Base-by-base conservation (phyloP, 495 filamentous ascomycete genomes). In the Aspergillus funiculosus region DNA sequence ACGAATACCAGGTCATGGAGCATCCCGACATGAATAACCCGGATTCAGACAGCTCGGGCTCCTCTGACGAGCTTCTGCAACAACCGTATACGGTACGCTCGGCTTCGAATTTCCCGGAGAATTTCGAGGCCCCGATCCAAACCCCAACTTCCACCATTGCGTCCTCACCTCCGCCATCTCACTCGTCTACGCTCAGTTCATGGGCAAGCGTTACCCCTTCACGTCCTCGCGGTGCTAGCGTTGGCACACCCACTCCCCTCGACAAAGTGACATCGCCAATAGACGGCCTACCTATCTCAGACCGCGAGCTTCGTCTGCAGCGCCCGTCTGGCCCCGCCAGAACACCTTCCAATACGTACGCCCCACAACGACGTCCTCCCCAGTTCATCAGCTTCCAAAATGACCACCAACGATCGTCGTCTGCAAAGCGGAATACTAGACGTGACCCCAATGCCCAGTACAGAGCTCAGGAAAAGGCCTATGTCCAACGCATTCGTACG, bases 361-460 rank as follows among this genome's bases (percentile, higher is more conserved):
- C 81, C n/a, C 84, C 84, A 26, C 72, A 83, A 25, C 77, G 86
- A n/a, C 74, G 82, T 43, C 86, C 86, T 34, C 62, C 77, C n/a
- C 79, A 82, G 45, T 77, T 73, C 52, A 71, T 77, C 46, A 73
- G 63, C 53, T 63, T 71, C 36, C 69, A 72, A 51, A 66, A 57
- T 48, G 69, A 70, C 51, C 68, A 71, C 28, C 71, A 73, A 46
- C 72, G 76, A 39, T 79, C 77, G 1, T 74, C 72, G 6, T 80
- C 79, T 0, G 56, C 68, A 1, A 75, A 75, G 36, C 63, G 79
- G 21, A 54, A 54, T n/a, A 29, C 66, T 48, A 70, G 68, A 66
- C 72, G 75, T 51, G 87, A 82, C 66, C 89, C 76, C 41, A 86
- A 79, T 67, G 82, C 84, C n/a, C 81, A 86, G 51, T 91, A 89